A percentile compares a stretch with the other conserved stretches of the same genome.
Evolutionary conservation across 2,329 filamentous ascomycete genomes (phyloP).

Genomic region (Pseudocercospora fijiensis): DNA sequence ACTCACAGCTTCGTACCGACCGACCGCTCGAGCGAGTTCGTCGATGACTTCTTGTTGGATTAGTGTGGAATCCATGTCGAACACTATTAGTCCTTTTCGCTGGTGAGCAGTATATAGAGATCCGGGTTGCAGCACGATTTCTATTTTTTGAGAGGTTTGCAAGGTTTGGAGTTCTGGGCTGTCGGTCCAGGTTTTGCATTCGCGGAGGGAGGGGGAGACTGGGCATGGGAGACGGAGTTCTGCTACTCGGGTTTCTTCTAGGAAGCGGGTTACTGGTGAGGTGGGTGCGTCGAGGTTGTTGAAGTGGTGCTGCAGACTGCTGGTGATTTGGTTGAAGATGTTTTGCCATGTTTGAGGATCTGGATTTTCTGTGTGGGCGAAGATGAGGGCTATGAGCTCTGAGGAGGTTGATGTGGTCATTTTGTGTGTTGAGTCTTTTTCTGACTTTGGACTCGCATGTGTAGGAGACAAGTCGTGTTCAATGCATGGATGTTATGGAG

Average conservation of each 20-base stretch:
- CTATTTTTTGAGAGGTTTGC: constrained; percentile 13
- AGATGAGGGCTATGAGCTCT: constrained; percentile 18
- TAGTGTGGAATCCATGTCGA: constrained; percentile 98
- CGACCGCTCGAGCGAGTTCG: constrained; percentile 80
- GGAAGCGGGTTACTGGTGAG: constrained; percentile 1
- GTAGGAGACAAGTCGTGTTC: not conserved
- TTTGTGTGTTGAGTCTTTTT: not conserved
- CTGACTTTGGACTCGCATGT: not conserved
- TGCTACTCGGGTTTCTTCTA: constrained; percentile 13
- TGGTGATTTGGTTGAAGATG: constrained; percentile 11
- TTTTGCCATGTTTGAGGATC: constrained; percentile 13
- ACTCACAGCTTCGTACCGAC: constrained; percentile 67
- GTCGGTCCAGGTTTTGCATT: constrained; percentile 24
- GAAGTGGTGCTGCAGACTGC: constrained; percentile 6
- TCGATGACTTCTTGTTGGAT: constrained; percentile 98
- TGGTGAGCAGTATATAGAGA: constrained; percentile 27
- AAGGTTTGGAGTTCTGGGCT: constrained; percentile 7
- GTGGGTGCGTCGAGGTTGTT: constrained; percentile 12
- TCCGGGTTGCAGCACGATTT: constrained; percentile 29
- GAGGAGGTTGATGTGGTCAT: constrained; percentile 4
- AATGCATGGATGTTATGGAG: not conserved
- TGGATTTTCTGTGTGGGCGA: constrained; percentile 10
- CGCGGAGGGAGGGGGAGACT: not conserved
- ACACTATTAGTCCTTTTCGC: constrained; percentile 73
- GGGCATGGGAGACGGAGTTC: constrained; percentile 7